These are phyloP conservation scores for Rhodosporidiobolus sp. DNA, from an alignment of 768 basidiomycete genomes.

Conservation along the genomic window DNA sequence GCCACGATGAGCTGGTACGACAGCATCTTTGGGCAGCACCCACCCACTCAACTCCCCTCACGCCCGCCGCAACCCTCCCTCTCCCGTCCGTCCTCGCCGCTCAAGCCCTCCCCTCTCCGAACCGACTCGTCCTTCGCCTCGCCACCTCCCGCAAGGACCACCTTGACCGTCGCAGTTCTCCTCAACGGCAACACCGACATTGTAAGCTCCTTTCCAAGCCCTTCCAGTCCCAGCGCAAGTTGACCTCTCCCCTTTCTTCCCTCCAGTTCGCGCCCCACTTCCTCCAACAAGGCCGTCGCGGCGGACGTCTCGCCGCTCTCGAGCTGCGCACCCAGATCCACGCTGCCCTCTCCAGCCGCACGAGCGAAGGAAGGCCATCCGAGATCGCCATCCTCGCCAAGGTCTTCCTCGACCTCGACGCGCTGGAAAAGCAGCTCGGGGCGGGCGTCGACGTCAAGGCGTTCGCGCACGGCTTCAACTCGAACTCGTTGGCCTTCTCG, in stretches of 20 bases:
- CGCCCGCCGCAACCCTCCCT: too few species aligned
- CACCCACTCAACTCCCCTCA: too few species aligned
- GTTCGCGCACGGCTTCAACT: slow-evolving; percentile 21
- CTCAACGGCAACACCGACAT: slow-evolving; percentile 16
- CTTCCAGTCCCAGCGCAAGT: too few species aligned
- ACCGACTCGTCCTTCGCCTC: not conserved
- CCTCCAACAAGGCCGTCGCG: not conserved
- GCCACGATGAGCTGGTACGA: too few species aligned
- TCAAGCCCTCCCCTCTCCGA: too few species aligned
- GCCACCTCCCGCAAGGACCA: not conserved
- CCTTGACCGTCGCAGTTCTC: slow-evolving; percentile 7
- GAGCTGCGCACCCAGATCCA: slow-evolving; percentile 7
- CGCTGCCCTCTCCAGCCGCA: not conserved
- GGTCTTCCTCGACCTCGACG: not conserved
- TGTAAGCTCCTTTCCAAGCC: not conserved
- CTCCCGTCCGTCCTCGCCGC: too few species aligned
- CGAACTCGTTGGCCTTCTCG: not conserved
- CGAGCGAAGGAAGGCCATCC: not conserved
- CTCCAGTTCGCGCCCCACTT: slow-evolving; percentile 3
- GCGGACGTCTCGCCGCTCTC: slow-evolving; percentile 7
- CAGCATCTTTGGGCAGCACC: too few species aligned
- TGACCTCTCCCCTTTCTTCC: not conserved
- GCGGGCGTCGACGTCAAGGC: not conserved
- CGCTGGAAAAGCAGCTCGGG: not conserved
- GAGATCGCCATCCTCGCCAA: not conserved